Evolutionary conservation across 495 filamentous ascomycete genomes (phyloP).

Genomic region (Xylaria venustula): DNA sequence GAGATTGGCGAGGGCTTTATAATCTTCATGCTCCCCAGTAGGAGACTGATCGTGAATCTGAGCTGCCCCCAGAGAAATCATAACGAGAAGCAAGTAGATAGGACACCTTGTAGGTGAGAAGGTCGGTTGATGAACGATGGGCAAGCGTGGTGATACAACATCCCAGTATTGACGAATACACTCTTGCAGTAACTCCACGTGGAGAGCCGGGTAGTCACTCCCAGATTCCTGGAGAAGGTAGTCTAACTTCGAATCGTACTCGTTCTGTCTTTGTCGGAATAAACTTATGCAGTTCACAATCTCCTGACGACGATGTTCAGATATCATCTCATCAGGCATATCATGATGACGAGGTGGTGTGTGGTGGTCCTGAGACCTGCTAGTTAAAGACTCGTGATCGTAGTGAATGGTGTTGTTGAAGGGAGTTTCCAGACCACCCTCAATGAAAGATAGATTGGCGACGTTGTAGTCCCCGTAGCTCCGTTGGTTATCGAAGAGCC

Average conservation of each 20-base stretch:
- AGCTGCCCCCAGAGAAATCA: constrained; percentile 89
- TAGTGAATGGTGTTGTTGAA: constrained; percentile 53
- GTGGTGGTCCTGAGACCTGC: constrained; percentile 75
- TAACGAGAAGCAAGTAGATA: constrained; percentile 75
- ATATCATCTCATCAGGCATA: constrained; percentile 71
- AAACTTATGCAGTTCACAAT: constrained; percentile 74
- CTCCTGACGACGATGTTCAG: constrained; percentile 78
- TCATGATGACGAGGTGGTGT: constrained; percentile 67
- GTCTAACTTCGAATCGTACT: constrained; percentile 67
- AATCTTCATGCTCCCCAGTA: constrained; percentile 62
- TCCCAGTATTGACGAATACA: constrained; percentile 93
- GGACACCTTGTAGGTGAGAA: constrained; percentile 82
- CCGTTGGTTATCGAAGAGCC: constrained; percentile 49
- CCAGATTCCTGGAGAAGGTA: constrained; percentile 68
- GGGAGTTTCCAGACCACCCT: constrained; percentile 49
- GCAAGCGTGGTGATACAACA: constrained; percentile 87
- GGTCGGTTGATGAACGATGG: constrained; percentile 90
- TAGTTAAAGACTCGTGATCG: constrained; percentile 53
- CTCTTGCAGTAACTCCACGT: constrained; percentile 83
- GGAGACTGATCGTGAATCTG: constrained; percentile 77
- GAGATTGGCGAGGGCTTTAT: constrained; percentile 76
- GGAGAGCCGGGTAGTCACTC: constrained; percentile 69
- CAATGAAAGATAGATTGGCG: constrained; percentile 44
- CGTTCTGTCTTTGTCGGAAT: constrained; percentile 73
- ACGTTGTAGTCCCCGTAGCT: constrained; percentile 40